Evolutionary conservation across 1,139 yeast species (phyloP).

Genomic region (Scheffersomyces quercinus): DNA sequence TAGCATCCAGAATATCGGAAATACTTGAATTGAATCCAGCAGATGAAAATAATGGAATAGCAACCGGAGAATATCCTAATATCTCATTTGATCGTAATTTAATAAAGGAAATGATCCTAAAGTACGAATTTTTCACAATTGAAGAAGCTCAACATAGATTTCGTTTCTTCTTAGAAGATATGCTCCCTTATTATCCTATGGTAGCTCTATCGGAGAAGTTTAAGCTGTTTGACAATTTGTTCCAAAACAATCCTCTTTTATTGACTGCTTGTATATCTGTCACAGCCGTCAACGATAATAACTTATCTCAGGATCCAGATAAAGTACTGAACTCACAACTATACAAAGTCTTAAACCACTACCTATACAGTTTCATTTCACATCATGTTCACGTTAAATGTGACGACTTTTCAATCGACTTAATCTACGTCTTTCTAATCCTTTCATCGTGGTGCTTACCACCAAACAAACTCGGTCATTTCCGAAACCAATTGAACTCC

Average conservation of each 20-base stretch:
- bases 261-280: slow-evolving; percentile 49
- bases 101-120: slow-evolving; percentile 38
- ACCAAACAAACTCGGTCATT: slow-evolving; percentile 51
- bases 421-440: slow-evolving; percentile 45
- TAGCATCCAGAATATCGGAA: slow-evolving; percentile 9
- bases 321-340: slow-evolving; percentile 13
- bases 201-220: slow-evolving; percentile 37
- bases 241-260: slow-evolving; percentile 44
- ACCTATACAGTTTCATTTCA: slow-evolving; percentile 48
- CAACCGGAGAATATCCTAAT: slow-evolving; percentile 27
- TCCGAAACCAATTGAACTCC: slow-evolving; percentile 50
- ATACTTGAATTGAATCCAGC: slow-evolving; percentile 8
- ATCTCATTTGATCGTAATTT: slow-evolving; percentile 43
- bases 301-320: slow-evolving; percentile 5
- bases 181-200: slow-evolving; percentile 51
- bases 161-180: slow-evolving; percentile 34
- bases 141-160: slow-evolving; percentile 34
- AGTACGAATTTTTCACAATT: slow-evolving; percentile 18
- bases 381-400: slow-evolving; percentile 43
- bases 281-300: slow-evolving; percentile 48
- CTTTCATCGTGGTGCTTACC: slow-evolving; percentile 54
- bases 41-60: slow-evolving; percentile 3
- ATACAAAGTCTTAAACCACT: slow-evolving; percentile 42
- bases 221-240: slow-evolving; percentile 37
- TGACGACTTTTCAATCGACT: slow-evolving; percentile 41